Conservation (phyloP, 2,329 filamentous ascomycete genomes). For the Mariannaea sp. region DNA sequence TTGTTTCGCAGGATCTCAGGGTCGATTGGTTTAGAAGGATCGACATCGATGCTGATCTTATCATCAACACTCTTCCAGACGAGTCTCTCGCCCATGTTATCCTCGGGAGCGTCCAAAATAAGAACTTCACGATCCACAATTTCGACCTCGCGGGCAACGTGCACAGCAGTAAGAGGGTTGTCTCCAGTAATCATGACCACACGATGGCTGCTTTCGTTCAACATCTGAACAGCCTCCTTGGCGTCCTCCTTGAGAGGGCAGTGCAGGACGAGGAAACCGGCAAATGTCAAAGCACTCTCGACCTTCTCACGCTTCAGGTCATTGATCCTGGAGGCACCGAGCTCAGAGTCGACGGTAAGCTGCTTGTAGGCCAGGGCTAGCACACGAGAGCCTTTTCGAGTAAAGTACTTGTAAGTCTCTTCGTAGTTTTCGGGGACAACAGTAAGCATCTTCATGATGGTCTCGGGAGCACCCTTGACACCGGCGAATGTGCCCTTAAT, state of each 20-base stretch:
- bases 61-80: constrained; percentile 97
- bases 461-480: constrained; percentile 97
- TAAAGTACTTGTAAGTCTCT: constrained; percentile 98
- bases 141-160: constrained; percentile 93
- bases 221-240: constrained; percentile 90
- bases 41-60: constrained; percentile 81
- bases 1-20: constrained; percentile 79
- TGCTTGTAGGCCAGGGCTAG: constrained; percentile 94
- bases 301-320: constrained; percentile 92
- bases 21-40: constrained; percentile 81
- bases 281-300: constrained; percentile 82
- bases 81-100: constrained; percentile 80
- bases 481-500: constrained; percentile 86
- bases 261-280: constrained; percentile 93
- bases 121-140: constrained; percentile 96
- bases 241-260: constrained; percentile 97
- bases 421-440: constrained; percentile 86
- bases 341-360: constrained; percentile 78
- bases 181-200: constrained; percentile 99
- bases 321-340: constrained; percentile 85
- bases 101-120: constrained; percentile 92
- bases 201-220: constrained; percentile 98
- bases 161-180: constrained; percentile 93
- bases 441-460: constrained; percentile 90
- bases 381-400: constrained; percentile 91